phyloP scores from a whole-genome alignment of 495 filamentous ascomycete genomes.

The Cercophora sp. region DNA sequence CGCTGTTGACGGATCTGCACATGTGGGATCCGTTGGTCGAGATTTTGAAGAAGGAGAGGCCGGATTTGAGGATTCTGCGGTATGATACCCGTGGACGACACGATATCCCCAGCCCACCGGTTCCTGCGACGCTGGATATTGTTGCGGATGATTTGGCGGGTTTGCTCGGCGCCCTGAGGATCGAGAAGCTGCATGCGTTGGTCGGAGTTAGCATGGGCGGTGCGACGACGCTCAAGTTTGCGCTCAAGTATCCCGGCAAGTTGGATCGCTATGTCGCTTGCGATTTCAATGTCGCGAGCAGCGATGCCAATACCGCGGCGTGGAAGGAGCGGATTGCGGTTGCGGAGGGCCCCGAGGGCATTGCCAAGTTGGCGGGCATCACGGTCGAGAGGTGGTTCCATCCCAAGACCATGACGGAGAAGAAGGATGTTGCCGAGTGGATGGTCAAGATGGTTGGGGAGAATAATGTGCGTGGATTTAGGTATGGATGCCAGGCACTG shows the following conservation, averaged over 20 bases:
- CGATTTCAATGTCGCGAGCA: slow-evolving; percentile 68
- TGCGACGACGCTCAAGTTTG: slow-evolving; percentile 66
- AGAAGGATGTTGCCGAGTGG: slow-evolving; percentile 49
- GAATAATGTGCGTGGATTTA: slow-evolving; percentile 68
- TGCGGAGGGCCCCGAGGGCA: slow-evolving; percentile 56
- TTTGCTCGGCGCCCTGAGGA: slow-evolving; percentile 56
- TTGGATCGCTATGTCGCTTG: slow-evolving; percentile 64
- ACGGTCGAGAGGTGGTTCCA: slow-evolving; percentile 77
- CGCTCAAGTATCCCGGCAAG: slow-evolving; percentile 58
- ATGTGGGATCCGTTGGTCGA: slow-evolving; percentile 75
- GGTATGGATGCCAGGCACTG: slow-evolving; percentile 63
- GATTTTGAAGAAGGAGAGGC: slow-evolving; percentile 52
- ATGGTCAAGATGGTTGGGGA: slow-evolving; percentile 52
- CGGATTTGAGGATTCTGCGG: slow-evolving; percentile 64
- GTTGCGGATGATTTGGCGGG: slow-evolving; percentile 61
- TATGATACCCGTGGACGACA: slow-evolving; percentile 66
- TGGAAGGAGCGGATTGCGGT: slow-evolving; percentile 73
- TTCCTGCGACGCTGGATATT: slow-evolving; percentile 53
- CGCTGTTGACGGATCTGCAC: slow-evolving; percentile 63
- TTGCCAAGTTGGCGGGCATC: slow-evolving; percentile 55
- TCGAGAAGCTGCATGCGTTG: slow-evolving; percentile 55
- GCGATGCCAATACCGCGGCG: slow-evolving; percentile 64
- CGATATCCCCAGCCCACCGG: slow-evolving; percentile 41
- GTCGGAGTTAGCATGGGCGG: slow-evolving; percentile 77
- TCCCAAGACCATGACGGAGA: slow-evolving; percentile 47